phyloP scores from a whole-genome alignment of 495 filamentous ascomycete genomes.

The Aspergillus incahuasiensis region DNA sequence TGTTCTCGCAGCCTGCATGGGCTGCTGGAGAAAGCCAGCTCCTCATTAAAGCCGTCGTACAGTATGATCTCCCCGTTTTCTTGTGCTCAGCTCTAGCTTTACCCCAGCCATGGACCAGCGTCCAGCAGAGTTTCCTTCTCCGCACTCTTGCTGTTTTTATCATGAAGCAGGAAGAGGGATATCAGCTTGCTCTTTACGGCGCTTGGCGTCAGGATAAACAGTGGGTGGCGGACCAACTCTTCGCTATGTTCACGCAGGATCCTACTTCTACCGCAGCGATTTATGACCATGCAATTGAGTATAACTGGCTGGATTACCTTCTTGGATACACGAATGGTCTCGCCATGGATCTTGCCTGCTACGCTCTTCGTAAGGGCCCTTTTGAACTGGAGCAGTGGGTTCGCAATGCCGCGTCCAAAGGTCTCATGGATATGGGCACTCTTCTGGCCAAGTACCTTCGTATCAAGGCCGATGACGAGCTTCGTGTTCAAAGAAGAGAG shows the following conservation, averaged over 20 bases:
- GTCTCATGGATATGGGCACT: slow-evolving; percentile 54
- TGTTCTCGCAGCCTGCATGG: slow-evolving; percentile 61
- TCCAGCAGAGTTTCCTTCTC: slow-evolving; percentile 59
- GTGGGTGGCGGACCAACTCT: slow-evolving; percentile 74
- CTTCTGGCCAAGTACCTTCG: slow-evolving; percentile 68
- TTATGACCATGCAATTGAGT: slow-evolving; percentile 72
- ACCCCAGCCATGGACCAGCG: slow-evolving; percentile 58
- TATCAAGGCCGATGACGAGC: slow-evolving; percentile 79
- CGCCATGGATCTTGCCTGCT: slow-evolving; percentile 80
- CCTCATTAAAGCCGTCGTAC: slow-evolving; percentile 47
- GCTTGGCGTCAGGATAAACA: slow-evolving; percentile 82
- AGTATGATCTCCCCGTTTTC: slow-evolving; percentile 59
- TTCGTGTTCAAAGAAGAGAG: slow-evolving; percentile 60
- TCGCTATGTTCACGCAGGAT: slow-evolving; percentile 72
- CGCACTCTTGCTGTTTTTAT: slow-evolving; percentile 60
- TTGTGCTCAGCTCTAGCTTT: slow-evolving; percentile 70
- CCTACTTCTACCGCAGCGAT: slow-evolving; percentile 72
- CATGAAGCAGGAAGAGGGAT: slow-evolving; percentile 57
- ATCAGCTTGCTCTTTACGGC: slow-evolving; percentile 81
- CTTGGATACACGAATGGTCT: slow-evolving; percentile 71
- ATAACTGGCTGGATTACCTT: slow-evolving; percentile 78
- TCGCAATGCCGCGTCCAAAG: slow-evolving; percentile 56
- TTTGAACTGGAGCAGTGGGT: slow-evolving; percentile 83
- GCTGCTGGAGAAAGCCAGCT: slow-evolving; percentile 62
- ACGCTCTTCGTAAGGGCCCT: slow-evolving; percentile 76